Base-by-base conservation (phyloP, 225 moss, liverwort and hornwort genomes). In the Sphagnum tenellum region DNA sequence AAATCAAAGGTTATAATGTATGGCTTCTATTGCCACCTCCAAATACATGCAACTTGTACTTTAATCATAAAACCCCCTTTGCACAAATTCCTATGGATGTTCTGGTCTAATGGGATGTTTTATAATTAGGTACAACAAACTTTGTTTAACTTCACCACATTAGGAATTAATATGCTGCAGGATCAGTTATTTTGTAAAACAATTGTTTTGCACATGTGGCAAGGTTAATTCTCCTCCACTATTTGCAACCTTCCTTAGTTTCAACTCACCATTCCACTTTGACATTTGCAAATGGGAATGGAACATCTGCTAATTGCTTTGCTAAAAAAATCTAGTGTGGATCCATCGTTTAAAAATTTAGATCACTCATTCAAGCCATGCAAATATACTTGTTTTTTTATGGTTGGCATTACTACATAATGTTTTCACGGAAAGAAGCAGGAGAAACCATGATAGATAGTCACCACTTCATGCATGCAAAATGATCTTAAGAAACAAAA, bases 181-280 rank as follows among this genome's bases (percentile, higher is more conserved):
- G 91, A 71, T 89, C 76, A 46, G 84, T 89, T 71, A 91, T 87
- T 72, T 91, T 89, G 51, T 91, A 91, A n/a, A 91, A 65, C 46
- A 91, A 86, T 55, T 91, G 89, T 73, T 89, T 84, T 50, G 86
- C 54, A 70, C 91, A 91, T 48, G 89, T 89, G 12, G 91, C 82
- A 66, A 82, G 64, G 75, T 78, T 84, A 60, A 91, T 75, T 91
- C 91, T 65, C 91, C 91, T 68, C 86, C 89, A 61, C 82, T 89
- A 58, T 75, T 74, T 44, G 74, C 76, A 47, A 78, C 78, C 77
- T 88, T 91, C 13, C 86, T 86, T 55, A 91, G 64, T n/a, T 67
- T 66, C 44, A 84, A 68, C 69, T 70, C 76, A 8, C 89, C 89
- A 70, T 82, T 78, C 82, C 82, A 86, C 29, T 51, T 78, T 71